Evolutionary conservation across 2,329 filamentous ascomycete genomes (phyloP), one percentile per base, ranked within the genome.

Genomic region (Meredithiella fracta): DNA sequence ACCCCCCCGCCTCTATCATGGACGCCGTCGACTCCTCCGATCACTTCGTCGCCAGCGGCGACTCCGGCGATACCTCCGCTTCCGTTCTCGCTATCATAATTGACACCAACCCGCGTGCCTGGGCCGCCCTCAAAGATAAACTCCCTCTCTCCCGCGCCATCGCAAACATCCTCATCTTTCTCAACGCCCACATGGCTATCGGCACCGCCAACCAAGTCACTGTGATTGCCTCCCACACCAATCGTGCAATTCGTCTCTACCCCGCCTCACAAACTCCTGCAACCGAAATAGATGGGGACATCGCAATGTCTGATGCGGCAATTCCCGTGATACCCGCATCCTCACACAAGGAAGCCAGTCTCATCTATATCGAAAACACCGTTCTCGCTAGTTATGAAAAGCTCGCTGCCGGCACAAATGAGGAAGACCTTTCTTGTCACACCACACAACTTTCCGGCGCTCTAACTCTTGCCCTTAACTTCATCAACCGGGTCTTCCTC

Each of bases 101-200:
- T 71, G 92, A 98, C 72, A 96, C 91, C 25, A 98, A 98, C 67
- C 92, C 92, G 1, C 85, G 90, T 63, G 90, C 92, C 63, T 95
- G 92, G 92, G 82, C 86, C 5, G 76, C 86, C 59, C 78, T 97
- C 47, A 75, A 82, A 59, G 70, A 80, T 57, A 79, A 78, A 31
- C 80, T 97, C 6, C 81, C 91, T 26, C 78, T 98, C 59, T 86
- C 86, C 52, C 83, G 85, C 64, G 88, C 88, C 59, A 75, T 98
- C 59, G 87, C 91, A 60, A 80, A 91, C 69, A 78, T 97, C 60
- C 83, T 97, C 64, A 84, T 98, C 72, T 97, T 96, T 71, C 83
- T 96, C 71, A 97, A 98, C 68, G 88, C 91, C 56, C 94, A 98
- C 66, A 78, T 98, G 31, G 89, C 92, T 62, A 90, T 91, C 66